phyloP scores from a whole-genome alignment of 495 filamentous ascomycete genomes.

The Aspergillus leporis region DNA sequence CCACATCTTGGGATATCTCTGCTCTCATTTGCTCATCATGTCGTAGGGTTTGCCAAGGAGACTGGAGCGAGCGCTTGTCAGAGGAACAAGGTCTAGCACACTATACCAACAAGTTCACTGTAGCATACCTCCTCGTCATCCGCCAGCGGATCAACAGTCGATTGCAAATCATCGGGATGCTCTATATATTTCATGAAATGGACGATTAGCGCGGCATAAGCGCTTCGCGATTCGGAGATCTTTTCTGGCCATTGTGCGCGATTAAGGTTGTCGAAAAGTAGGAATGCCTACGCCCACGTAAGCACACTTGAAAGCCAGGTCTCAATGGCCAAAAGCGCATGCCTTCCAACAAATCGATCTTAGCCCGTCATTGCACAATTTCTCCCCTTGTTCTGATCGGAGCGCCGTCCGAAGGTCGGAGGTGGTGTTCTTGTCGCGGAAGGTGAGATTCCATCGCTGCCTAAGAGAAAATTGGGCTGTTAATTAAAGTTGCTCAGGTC shows the following conservation, averaged over 20 bases:
- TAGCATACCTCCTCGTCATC: slow-evolving; percentile 76
- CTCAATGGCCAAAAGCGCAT: slow-evolving; percentile 21
- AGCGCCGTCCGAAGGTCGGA: slow-evolving; percentile 66
- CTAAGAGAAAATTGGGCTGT: slow-evolving; percentile 26
- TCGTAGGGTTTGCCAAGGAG: slow-evolving; percentile 83
- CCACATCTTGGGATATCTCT: slow-evolving; percentile 95
- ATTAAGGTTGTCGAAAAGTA: slow-evolving; percentile 73
- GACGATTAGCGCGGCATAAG: slow-evolving; percentile 69
- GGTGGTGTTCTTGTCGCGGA: slow-evolving; percentile 59
- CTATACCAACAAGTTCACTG: slow-evolving; percentile 1
- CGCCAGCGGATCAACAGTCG: slow-evolving; percentile 76
- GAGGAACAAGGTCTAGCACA: slow-evolving; percentile 28
- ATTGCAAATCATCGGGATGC: slow-evolving; percentile 76
- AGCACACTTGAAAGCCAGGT: slow-evolving; percentile 11
- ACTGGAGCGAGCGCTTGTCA: slow-evolving; percentile 59
- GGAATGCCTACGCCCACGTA: slow-evolving; percentile 60
- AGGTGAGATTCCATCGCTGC: slow-evolving; percentile 66
- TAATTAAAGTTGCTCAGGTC: background rate
- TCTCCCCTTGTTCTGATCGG: slow-evolving; percentile 51
- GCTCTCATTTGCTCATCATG: slow-evolving; percentile 79
- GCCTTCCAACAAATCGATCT: slow-evolving; percentile 96
- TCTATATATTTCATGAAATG: slow-evolving; percentile 79
- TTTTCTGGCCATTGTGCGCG: slow-evolving; percentile 66
- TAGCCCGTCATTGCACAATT: slow-evolving; percentile 69
- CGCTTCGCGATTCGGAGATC: slow-evolving; percentile 66